phyloP scores from a whole-genome alignment of 768 basidiomycete species.

The Suillus subluteus region DNA sequence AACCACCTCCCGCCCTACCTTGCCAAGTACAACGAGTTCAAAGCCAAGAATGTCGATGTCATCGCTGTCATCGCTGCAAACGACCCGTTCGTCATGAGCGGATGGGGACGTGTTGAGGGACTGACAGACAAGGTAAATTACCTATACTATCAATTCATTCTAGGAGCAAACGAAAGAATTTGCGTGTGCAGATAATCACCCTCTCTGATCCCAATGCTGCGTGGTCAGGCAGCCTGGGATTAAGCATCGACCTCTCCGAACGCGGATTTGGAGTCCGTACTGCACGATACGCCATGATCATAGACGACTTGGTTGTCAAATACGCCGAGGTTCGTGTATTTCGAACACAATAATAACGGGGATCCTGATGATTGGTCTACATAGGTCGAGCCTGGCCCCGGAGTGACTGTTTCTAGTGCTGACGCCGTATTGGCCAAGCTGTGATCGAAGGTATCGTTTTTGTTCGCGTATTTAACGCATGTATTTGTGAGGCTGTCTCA shows the following conservation, averaged over 20 bases:
- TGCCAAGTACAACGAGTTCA: constrained; percentile 49
- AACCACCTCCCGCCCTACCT: constrained; percentile 52
- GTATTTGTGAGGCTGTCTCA: neutral
- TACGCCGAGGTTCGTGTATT: constrained; percentile 55
- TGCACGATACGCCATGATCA: constrained; percentile 61
- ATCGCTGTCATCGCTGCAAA: constrained; percentile 62
- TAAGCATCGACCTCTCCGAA: constrained; percentile 54
- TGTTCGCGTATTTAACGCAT: neutral
- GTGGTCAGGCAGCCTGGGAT: constrained; percentile 60
- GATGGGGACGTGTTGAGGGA: constrained; percentile 60
- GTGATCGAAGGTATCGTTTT: constrained; percentile 20
- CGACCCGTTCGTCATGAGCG: constrained; percentile 63
- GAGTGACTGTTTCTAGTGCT: constrained; percentile 59
- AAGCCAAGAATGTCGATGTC: constrained; percentile 54
- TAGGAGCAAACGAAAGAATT: neutral
- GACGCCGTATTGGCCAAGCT: constrained; percentile 59
- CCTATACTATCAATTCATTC: neutral
- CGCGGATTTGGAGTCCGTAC: constrained; percentile 58
- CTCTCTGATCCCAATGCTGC: constrained; percentile 57
- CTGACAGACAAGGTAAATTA: constrained; percentile 67
- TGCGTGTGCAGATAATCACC: constrained; percentile 51
- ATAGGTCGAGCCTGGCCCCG: constrained; percentile 54
- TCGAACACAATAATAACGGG: no score
- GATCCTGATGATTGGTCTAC: neutral
- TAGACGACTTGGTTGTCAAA: constrained; percentile 73